Evolutionary conservation across 1,284 basidiomycete species (phyloP), one percentile per base, ranked within the genome.

Genomic region (Phaffia rhodozyma): DNA sequence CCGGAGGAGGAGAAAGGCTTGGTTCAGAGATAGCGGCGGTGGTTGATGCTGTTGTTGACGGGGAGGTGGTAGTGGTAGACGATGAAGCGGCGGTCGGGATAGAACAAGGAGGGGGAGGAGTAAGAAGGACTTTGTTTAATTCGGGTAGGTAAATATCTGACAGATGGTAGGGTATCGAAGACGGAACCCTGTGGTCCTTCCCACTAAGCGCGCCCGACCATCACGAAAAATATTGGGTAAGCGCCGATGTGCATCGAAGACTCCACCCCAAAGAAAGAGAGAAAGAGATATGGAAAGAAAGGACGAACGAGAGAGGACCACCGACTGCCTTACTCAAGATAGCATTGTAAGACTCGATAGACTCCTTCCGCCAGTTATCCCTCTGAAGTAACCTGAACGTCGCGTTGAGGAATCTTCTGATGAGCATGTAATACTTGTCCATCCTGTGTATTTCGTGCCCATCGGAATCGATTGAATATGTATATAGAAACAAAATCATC

Each of bases 361-460:
- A 75, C 13, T 73, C 70, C 20, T 73, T 69, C 5, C 86, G 80
- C 92, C 92, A 97, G 51, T 80, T 77, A 54, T 79, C 77, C 60
- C 85, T 80, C 34, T 85, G 80, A 16, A 97, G 79, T 20, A 97
- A 80, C 47, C 85, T 79, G 75, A 97, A 93, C 0, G 86, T 84
- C 0, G 86, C 87, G 69, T 91, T 87, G 55, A 91, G 80, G 71
- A 92, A 97, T 66, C 88, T 81, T 60, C 94, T 82, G 66, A 97
- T 85, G 59, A 98, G 85, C 82, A 97, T 84, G 73, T 94, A 93
- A 75, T 90, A 98, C 75, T 98, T 98, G 82, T 97, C 92, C 74
- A 96, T 86, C 69, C 91, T 93, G 72, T 11, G 55, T 55, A 51
- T 43, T 43, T 16, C 25, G 30, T 32, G 5, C 25, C 9, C 25